phyloP scores from a whole-genome alignment of 306 rosid genomes.

The Dryas alaskensis region DNA sequence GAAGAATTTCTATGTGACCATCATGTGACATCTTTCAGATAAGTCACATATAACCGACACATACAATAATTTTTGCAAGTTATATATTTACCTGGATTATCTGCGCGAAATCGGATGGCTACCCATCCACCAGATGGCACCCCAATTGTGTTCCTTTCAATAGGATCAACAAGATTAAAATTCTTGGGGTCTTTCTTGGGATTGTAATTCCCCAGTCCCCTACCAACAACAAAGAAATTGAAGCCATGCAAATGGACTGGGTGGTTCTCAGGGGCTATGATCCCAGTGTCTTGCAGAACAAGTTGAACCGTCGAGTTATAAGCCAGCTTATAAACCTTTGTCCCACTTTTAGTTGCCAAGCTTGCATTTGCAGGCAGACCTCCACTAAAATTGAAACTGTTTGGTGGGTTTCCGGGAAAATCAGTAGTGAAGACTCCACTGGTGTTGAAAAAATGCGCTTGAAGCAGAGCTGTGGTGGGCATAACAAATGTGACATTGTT shows the following conservation, averaged over 20 bases:
- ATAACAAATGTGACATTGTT: conserved; percentile 81
- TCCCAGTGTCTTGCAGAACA: conserved; percentile 72
- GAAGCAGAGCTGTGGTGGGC: conserved; percentile 73
- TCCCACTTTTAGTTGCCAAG: conserved; percentile 42
- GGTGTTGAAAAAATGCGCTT: conserved; percentile 66
- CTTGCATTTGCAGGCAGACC: conserved; percentile 41
- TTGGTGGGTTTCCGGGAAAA: conserved; percentile 63
- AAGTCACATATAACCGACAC: neutral
- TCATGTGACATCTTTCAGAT: neutral
- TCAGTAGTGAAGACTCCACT: conserved; percentile 71
- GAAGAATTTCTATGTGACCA: neutral
- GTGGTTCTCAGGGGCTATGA: conserved; percentile 67
- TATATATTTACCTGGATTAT: conserved; percentile 68
- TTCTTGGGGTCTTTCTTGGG: conserved; percentile 45
- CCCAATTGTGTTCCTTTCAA: conserved; percentile 76
- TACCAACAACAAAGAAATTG: conserved; percentile 71
- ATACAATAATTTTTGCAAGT: neutral
- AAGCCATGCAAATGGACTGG: conserved; percentile 86
- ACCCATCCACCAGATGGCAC: conserved; percentile 92
- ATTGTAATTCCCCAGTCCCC: conserved; percentile 66
- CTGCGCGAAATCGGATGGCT: conserved; percentile 83
- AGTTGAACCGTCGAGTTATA: conserved; percentile 60
- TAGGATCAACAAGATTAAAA: conserved; percentile 75
- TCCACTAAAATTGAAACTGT: conserved; percentile 54
- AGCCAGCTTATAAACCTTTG: conserved; percentile 51